Percentiles rank a stretch among this genome's conserved stretches.
phyloP scores from a whole-genome alignment of 2,329 filamentous ascomycete genomes.

The Juglanconis juglandina region DNA sequence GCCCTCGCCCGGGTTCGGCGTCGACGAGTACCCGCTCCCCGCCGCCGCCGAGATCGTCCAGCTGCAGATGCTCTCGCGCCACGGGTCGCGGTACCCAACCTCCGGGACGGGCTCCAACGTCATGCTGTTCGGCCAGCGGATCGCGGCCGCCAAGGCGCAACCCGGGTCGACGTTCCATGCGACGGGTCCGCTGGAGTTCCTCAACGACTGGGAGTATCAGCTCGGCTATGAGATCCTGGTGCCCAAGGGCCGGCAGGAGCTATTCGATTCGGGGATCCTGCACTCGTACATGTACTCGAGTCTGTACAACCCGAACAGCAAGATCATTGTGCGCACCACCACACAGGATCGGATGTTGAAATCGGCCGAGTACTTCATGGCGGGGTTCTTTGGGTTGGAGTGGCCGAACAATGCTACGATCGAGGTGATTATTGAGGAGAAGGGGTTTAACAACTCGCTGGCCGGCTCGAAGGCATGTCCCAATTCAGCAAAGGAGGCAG shows the following conservation, averaged over 20 bases:
- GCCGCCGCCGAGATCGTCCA: constrained; percentile 65
- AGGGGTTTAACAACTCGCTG: constrained; percentile 66
- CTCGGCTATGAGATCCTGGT: constrained; percentile 71
- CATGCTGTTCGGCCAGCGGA: constrained; percentile 50
- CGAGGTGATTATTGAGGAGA: constrained; percentile 66
- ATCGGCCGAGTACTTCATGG: constrained; percentile 73
- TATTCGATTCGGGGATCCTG: constrained; percentile 64
- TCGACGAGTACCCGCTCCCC: constrained; percentile 67
- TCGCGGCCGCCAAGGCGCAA: constrained; percentile 51
- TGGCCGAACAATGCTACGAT: constrained; percentile 71
- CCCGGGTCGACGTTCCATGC: constrained; percentile 42
- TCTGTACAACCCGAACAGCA: constrained; percentile 68
- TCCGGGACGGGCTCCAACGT: constrained; percentile 49
- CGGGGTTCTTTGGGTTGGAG: constrained; percentile 73
- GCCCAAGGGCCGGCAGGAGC: constrained; percentile 65
- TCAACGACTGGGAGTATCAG: constrained; percentile 66
- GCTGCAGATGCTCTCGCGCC: constrained; percentile 69
- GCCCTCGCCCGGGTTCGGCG: constrained; percentile 70
- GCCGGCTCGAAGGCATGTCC: constrained; percentile 66
- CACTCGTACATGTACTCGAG: constrained; percentile 71
- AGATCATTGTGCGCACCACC: constrained; percentile 70
- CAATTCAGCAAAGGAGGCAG: constrained; percentile 51
- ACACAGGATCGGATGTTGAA: constrained; percentile 77
- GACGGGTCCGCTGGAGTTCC: constrained; percentile 58
- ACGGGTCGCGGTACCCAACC: constrained; percentile 72